A percentile compares a stretch with the other conserved stretches of the same genome.
These are phyloP conservation scores for Syncephalastrum racemosum DNA, from an alignment of 371 early-diverging fungal genomes.

Conservation along the genomic window DNA sequence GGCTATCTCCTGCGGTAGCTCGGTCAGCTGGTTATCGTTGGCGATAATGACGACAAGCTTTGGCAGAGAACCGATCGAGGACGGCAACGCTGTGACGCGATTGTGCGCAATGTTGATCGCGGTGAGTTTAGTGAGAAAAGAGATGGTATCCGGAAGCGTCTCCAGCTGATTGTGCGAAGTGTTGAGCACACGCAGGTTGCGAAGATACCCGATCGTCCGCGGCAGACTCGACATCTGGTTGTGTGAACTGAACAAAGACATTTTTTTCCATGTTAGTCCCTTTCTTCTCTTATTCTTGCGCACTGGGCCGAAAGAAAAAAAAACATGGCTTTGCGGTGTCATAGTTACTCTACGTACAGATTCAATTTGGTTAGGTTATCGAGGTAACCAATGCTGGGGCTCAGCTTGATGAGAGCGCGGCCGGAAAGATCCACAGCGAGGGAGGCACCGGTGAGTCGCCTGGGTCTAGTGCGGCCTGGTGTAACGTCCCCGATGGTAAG, in stretches of 20 bases:
- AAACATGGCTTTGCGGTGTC: not conserved
- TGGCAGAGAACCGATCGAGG: constrained; percentile 62
- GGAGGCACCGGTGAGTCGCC: constrained; percentile 20
- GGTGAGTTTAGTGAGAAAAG: constrained; percentile 26
- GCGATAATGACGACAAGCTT: constrained; percentile 58
- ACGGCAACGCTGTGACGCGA: constrained; percentile 56
- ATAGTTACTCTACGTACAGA: constrained; percentile 25
- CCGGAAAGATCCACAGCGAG: constrained; percentile 35
- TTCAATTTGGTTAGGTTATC: constrained; percentile 40
- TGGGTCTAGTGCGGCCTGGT: constrained; percentile 16
- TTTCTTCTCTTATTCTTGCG: no score
- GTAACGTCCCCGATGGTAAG: constrained; percentile 34
- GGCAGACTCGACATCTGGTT: constrained; percentile 46
- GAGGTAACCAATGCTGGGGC: constrained; percentile 39
- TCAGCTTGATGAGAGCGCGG: constrained; percentile 34
- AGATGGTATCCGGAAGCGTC: constrained; percentile 34
- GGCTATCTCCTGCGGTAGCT: constrained; percentile 57
- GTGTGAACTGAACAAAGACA: constrained; percentile 26
- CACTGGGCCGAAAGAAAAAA: not conserved
- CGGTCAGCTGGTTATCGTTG: constrained; percentile 51
- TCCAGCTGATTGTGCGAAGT: constrained; percentile 38
- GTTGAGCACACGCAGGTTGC: constrained; percentile 32
- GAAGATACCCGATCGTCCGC: constrained; percentile 33
- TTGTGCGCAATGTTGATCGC: constrained; percentile 55
- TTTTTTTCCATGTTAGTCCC: constrained; percentile 4